Evolutionary conservation across 1,284 basidiomycete species (phyloP).

Genomic region (Irpex lacteus): DNA sequence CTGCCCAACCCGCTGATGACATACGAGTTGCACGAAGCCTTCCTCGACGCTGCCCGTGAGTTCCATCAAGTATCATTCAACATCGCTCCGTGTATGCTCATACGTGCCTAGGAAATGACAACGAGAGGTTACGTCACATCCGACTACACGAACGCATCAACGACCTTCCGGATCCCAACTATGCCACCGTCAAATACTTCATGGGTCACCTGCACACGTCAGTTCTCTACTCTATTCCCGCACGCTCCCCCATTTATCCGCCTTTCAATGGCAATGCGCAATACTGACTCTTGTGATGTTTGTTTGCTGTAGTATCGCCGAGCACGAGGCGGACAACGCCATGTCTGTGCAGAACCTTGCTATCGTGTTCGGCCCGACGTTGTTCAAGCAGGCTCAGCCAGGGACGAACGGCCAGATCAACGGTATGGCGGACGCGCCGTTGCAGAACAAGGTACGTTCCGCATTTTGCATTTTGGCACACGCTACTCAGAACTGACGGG

Average conservation of each 20-base stretch:
- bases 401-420: constrained; percentile 30
- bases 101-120: constrained; percentile 75
- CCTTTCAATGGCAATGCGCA: not conserved
- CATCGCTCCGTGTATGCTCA: not conserved
- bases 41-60: constrained; percentile 94
- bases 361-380: constrained; percentile 96
- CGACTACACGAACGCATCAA: constrained; percentile 96
- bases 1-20: constrained; percentile 94
- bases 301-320: constrained; percentile 57
- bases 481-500: not conserved
- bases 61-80: constrained; percentile 15
- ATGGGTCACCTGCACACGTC: constrained; percentile 92
- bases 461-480: constrained; percentile 4
- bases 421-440: constrained; percentile 57
- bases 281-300: not conserved
- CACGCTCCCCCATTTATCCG: not conserved
- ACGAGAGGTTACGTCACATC: constrained; percentile 91
- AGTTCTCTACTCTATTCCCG: constrained; percentile 19
- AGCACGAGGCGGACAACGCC: constrained; percentile 77
- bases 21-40: constrained; percentile 79
- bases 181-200: constrained; percentile 95
- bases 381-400: constrained; percentile 63
- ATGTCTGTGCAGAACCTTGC: constrained; percentile 95
- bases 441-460: constrained; percentile 59
- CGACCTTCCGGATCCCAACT: constrained; percentile 96